Conservation (phyloP, 1,139 yeast species). For the Blastobotrys elegans region DNA sequence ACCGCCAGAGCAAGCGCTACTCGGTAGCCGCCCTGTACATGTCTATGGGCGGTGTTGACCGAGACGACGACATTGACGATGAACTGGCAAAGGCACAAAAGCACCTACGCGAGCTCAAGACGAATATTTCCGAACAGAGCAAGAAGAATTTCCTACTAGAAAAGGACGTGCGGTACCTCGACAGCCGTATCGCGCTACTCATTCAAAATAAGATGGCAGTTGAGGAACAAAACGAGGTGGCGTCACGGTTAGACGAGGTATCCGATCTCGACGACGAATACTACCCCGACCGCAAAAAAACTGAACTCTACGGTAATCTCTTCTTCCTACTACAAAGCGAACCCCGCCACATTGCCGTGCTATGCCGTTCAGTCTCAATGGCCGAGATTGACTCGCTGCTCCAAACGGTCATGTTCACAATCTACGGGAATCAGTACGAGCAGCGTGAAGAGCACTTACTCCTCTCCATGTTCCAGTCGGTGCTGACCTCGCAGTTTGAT, state of each 20-base stretch:
- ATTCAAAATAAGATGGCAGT: slow-evolving; percentile 40
- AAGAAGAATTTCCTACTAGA: slow-evolving; percentile 39
- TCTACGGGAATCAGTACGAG: slow-evolving; percentile 42
- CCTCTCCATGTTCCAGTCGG: slow-evolving; percentile 39
- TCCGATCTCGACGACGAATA: slow-evolving; percentile 17
- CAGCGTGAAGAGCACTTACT: slow-evolving; percentile 40
- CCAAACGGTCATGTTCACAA: slow-evolving; percentile 42
- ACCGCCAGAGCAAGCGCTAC: slow-evolving; percentile 35
- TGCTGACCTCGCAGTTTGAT: slow-evolving; percentile 39
- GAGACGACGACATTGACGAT: slow-evolving; percentile 37
- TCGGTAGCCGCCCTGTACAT: slow-evolving; percentile 37
- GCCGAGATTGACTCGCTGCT: slow-evolving; percentile 39
- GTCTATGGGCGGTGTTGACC: slow-evolving; percentile 37
- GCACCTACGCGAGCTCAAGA: slow-evolving; percentile 34
- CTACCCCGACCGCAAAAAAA: slow-evolving; percentile 31
- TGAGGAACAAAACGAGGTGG: slow-evolving; percentile 38
- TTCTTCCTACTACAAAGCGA: slow-evolving; percentile 39
- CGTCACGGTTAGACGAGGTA: slow-evolving; percentile 31
- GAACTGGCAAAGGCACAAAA: slow-evolving; percentile 37
- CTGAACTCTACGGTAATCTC: slow-evolving; percentile 36
- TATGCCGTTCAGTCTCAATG: slow-evolving; percentile 37
- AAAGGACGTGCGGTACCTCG: slow-evolving; percentile 39
- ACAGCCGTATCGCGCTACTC: slow-evolving; percentile 38
- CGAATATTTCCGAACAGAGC: slow-evolving; percentile 36
- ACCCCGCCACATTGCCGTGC: slow-evolving; percentile 37